phyloP scores from a whole-genome alignment of 768 basidiomycete genomes.

The Boletus pseudopeckii region DNA sequence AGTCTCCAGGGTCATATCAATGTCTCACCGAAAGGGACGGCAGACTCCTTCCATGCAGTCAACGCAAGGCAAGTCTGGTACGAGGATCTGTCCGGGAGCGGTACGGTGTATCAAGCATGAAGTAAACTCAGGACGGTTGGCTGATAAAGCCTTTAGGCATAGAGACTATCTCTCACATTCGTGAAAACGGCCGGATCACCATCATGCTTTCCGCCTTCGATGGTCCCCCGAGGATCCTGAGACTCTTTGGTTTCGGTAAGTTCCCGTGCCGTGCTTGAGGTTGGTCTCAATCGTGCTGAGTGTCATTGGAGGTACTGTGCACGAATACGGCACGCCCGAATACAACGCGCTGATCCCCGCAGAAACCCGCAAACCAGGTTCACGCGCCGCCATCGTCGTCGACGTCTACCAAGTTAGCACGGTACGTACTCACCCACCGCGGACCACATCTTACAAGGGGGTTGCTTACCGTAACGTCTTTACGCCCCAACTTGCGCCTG shows the following conservation, averaged over 20 bases:
- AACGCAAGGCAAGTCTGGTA: slow-evolving; percentile 61
- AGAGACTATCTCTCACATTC: slow-evolving; percentile 59
- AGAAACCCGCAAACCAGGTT: slow-evolving; percentile 49
- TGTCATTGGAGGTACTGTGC: slow-evolving; percentile 43
- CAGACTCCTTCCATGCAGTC: slow-evolving; percentile 59
- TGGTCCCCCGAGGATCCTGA: slow-evolving; percentile 53
- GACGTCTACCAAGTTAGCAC: slow-evolving; percentile 54
- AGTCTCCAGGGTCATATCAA: slow-evolving; percentile 56
- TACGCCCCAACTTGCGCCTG: not conserved
- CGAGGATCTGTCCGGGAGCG: slow-evolving; percentile 66
- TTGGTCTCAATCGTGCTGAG: not conserved
- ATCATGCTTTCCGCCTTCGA: slow-evolving; percentile 60
- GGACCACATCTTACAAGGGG: not conserved
- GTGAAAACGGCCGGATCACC: slow-evolving; percentile 61
- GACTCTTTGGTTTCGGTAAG: slow-evolving; percentile 56
- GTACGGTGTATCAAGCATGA: slow-evolving; percentile 33
- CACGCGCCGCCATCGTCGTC: slow-evolving; percentile 56
- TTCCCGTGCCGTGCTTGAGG: not conserved
- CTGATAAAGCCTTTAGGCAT: slow-evolving; percentile 34
- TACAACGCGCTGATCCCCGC: slow-evolving; percentile 51
- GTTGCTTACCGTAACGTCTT: not conserved
- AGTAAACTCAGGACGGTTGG: not conserved
- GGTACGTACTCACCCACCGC: slow-evolving; percentile 28
- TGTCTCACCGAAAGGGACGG: slow-evolving; percentile 63
- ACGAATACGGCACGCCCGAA: slow-evolving; percentile 62